Evolutionary conservation across 139 green algal genomes (phyloP), one percentile per base, ranked within the genome.

Genomic region (Chlorella sp.): DNA sequence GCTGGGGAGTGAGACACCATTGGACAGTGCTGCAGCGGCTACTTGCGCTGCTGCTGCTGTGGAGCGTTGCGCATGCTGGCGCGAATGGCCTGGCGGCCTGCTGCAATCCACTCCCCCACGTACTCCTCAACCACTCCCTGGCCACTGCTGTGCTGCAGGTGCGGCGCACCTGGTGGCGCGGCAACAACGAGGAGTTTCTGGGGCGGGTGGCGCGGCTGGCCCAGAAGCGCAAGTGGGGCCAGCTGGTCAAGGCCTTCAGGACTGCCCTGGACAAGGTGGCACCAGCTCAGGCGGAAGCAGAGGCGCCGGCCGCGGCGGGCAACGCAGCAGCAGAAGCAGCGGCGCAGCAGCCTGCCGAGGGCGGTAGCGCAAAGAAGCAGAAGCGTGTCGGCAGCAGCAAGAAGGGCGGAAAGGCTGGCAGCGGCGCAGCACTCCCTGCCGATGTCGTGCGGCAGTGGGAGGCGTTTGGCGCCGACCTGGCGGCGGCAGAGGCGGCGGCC

Each of bases 121-220:
- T 30, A 32, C 2, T 28, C 32, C 16, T 38, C 20, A 36, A 24
- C 22, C 69, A 8, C 38, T 16, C 69, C 69, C 36, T 34, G 34
- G 11, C 46, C 7, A 54, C 46, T 11, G 46, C 51, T 56, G 38
- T 56, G 11, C 7, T 38, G 44, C 83, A 86, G 40, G 77, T 91
- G 69, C 64, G 40, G 0, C 64, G 67, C n/a, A 93, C 90, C 24
- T 94, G 91, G 91, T 72, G 28, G 24, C 73, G 89, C 28, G 95
- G 96, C 75, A 94, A 96, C 88, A 98, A 98, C 73, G 94, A 96
- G 41, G 94, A 94, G 44, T 97, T 98, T 68, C 84, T 98, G 43
- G 65, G 65, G 0, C 85, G 94, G 17, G 90, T 92, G 16, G 48
- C 88, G 24, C 95, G 96, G 68, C 92, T 93, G 76, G 94, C 93